Percentiles rank a stretch among this genome's conserved stretches.
Conservation (phyloP, 352 stramenopile genomes). For the Phytophthora colocasiae region DNA sequence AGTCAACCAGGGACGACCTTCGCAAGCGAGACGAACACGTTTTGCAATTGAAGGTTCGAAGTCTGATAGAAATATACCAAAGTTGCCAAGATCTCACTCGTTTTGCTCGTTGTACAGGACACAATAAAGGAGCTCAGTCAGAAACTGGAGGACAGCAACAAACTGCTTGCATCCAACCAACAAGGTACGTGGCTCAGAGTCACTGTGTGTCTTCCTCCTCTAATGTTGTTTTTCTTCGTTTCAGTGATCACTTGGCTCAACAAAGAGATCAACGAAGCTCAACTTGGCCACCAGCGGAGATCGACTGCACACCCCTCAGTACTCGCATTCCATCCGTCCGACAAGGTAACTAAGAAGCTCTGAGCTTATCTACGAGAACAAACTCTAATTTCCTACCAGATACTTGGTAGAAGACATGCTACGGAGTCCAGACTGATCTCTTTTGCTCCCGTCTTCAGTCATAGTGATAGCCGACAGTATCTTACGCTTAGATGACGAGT, state of each 20-base stretch:
- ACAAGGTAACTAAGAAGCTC: conserved; percentile 41
- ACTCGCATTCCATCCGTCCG: conserved; percentile 66
- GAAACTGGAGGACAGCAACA: conserved; percentile 91
- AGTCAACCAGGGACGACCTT: conserved; percentile 71
- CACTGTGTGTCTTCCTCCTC: neutral
- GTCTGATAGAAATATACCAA: neutral
- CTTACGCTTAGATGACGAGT: conserved; percentile 46
- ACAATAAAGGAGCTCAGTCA: conserved; percentile 78
- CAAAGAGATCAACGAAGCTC: conserved; percentile 92
- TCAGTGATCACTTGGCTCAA: conserved; percentile 91
- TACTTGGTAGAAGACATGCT: conserved; percentile 18
- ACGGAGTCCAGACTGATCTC: conserved; percentile 25
- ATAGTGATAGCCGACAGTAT: conserved; percentile 4
- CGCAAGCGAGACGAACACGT: conserved; percentile 77
- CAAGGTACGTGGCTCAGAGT: conserved; percentile 59
- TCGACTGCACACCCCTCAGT: conserved; percentile 73
- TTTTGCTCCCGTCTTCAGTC: conserved; percentile 32
- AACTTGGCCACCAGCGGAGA: conserved; percentile 75
- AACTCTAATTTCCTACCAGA: neutral
- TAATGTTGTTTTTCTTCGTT: conserved; percentile 2
- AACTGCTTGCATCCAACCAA: conserved; percentile 88
- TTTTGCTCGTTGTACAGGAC: conserved; percentile 31
- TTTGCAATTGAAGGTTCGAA: conserved; percentile 58
- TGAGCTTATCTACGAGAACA: conserved; percentile 4
- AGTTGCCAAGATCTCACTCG: neutral